These are phyloP conservation scores for Phascolomyces articulosus DNA, from an alignment of 371 early-diverging fungal species.

Conservation along the genomic window DNA sequence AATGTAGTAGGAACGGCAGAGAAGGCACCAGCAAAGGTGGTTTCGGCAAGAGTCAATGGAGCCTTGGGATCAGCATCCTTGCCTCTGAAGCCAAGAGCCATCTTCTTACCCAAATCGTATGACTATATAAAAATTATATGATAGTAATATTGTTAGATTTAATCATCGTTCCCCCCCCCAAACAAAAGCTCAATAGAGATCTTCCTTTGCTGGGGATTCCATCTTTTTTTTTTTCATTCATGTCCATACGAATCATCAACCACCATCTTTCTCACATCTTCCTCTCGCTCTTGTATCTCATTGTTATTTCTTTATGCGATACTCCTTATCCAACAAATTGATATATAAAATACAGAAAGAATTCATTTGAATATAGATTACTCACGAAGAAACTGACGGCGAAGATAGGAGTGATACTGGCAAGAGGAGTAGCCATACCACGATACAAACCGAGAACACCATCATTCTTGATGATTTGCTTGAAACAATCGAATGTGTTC, in stretches of 20 bases:
- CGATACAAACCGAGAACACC: constrained; percentile 93
- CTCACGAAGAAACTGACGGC: constrained; percentile 82
- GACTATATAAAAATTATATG: constrained; percentile 39
- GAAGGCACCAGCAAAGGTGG: constrained; percentile 93
- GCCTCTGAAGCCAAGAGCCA: constrained; percentile 64
- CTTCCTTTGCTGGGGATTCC: no score
- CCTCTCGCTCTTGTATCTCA: not conserved
- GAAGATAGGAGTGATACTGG: constrained; percentile 95
- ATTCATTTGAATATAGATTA: no score
- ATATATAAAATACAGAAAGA: no score
- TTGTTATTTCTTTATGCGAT: not conserved
- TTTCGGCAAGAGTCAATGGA: constrained; percentile 77
- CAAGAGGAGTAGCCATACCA: constrained; percentile 91
- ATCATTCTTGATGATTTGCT: constrained; percentile 86
- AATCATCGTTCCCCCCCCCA: not conserved
- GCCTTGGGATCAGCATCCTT: constrained; percentile 46
- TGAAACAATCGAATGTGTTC: constrained; percentile 88
- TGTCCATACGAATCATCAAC: not conserved
- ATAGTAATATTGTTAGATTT: no score
- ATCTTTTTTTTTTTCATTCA: no score
- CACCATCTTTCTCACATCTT: not conserved
- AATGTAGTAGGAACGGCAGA: constrained; percentile 95
- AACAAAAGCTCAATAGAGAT: no score
- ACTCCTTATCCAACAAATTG: not conserved
- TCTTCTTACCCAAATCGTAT: constrained; percentile 74